A percentile compares a stretch with the other conserved stretches of the same genome.
Evolutionary conservation across 192 early-diverging fungal genomes (phyloP).

Genomic region (Gonapodya sp.): DNA sequence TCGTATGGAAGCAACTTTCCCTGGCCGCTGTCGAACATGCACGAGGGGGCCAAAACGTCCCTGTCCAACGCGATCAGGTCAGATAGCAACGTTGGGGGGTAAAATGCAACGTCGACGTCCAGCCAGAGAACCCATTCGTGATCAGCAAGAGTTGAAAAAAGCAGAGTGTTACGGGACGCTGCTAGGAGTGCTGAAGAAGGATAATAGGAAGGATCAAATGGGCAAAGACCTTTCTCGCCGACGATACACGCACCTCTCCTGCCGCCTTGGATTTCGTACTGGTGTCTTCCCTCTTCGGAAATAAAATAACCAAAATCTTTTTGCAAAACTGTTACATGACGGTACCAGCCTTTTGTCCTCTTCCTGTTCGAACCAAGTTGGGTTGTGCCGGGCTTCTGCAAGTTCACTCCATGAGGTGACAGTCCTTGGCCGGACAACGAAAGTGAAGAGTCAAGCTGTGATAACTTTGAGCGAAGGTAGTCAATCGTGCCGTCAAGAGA

Average conservation of each 20-base stretch:
- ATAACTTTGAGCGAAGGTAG: conserved; percentile 11
- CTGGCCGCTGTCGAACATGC: conserved; percentile 32
- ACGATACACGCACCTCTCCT: not conserved
- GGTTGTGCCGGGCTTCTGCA: too few relatives aligned
- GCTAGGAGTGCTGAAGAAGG: conserved; percentile 33
- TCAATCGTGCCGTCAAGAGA: conserved; percentile 46
- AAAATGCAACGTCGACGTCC: conserved; percentile 60
- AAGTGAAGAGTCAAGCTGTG: not conserved
- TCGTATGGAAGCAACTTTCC: conserved; percentile 27
- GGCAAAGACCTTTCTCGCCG: too few relatives aligned
- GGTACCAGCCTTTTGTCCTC: conserved; percentile 30
- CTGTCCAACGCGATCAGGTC: conserved; percentile 54
- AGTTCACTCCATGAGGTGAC: too few relatives aligned
- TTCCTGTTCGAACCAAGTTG: too few relatives aligned
- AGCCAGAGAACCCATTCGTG: conserved; percentile 67
- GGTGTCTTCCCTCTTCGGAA: conserved; percentile 43
- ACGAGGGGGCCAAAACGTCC: conserved; percentile 60
- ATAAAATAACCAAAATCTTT: conserved; percentile 42
- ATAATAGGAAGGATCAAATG: not conserved
- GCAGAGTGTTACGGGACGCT: conserved; percentile 48
- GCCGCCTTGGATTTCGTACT: conserved; percentile 38
- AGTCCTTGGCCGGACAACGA: too few relatives aligned
- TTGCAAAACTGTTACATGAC: conserved; percentile 47
- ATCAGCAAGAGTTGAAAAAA: conserved; percentile 42
- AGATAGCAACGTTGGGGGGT: conserved; percentile 43